These are phyloP conservation scores for Acacia acuminata DNA, from an alignment of 306 rosid genomes.

Conservation along the genomic window DNA sequence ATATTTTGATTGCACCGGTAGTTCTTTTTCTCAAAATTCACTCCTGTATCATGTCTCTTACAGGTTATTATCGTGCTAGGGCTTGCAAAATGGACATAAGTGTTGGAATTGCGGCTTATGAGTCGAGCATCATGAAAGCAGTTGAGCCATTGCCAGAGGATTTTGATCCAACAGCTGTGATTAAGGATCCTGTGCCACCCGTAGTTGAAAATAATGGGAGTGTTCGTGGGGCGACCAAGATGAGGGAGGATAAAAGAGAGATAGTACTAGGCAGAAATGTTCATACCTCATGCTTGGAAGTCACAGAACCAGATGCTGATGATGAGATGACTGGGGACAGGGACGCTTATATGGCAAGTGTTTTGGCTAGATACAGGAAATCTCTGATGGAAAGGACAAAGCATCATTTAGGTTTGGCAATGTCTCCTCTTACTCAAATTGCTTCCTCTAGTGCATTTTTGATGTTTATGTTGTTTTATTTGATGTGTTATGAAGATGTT, in stretches of 20 bases:
- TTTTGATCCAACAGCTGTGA: constrained; percentile 16
- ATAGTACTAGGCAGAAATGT: constrained; percentile 72
- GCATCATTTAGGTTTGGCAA: constrained; percentile 62
- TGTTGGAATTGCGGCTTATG: constrained; percentile 6
- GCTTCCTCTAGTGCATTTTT: not conserved
- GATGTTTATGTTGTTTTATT: not conserved
- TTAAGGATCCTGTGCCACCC: constrained; percentile 23
- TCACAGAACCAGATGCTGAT: constrained; percentile 73
- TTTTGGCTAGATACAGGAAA: constrained; percentile 66
- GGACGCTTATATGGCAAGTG: constrained; percentile 85
- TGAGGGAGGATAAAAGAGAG: constrained; percentile 33
- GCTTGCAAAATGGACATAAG: constrained; percentile 25
- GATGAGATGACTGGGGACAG: constrained; percentile 81
- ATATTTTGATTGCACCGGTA: not conserved
- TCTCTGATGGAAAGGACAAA: constrained; percentile 68
- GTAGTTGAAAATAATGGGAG: constrained; percentile 13
- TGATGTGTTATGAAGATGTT: not conserved
- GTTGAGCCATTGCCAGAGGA: constrained; percentile 30
- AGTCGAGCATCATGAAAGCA: constrained; percentile 4
- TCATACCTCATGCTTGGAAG: constrained; percentile 62
- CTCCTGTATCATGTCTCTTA: not conserved
- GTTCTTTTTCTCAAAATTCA: not conserved
- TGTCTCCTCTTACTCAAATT: not conserved
- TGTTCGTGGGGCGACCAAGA: not conserved
- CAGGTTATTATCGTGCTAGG: constrained; percentile 5